Base-by-base conservation (phyloP, 352 stramenopile species). In the Phytophthora macrochlamydospora region DNA sequence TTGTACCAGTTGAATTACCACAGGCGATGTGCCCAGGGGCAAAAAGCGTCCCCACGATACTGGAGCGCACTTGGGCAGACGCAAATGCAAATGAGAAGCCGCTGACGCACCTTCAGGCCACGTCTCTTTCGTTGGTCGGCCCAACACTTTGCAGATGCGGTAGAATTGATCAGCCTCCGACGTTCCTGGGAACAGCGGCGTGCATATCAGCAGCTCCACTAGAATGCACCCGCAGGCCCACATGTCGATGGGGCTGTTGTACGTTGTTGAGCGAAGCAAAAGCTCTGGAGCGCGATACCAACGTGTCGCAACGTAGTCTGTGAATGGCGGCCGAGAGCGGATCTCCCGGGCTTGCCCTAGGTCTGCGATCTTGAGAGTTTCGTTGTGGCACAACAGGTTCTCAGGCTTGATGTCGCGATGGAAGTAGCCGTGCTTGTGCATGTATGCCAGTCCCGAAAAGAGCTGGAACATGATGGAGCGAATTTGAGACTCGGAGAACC, bases 141-240 rank as follows among this genome's bases (percentile, higher is more conserved):
- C 95, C 24, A 98, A 68, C n/a, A 98, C 79, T 38, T 85, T 90
- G 79, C 87, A 97, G 61, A 98, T 98, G 33, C 98, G 97, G 67
- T 94, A 94, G 30, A 99, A 89, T 75, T 99, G 93, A 78, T 99
- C 97, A 18, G 95, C 89, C 69, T 99, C 97, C 18, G 78, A 95
- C 14, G 76, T 88, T 4, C 97, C 84, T n/a, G 85, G 76, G 58
- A 94, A 96, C 7, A 93, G 62, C 28, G 83, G 83, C n/a, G 76
- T 69, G 42, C 85, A 86, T 8, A 91, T 56, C 12, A 78, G 87
- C 24, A 94, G 79, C 69, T 96, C 88, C n/a, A 85, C 87, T 67
- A 92, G 76, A 55, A 92, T 93, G 52, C 85, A 95, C 31, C 86
- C 87, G 31, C 83, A 92, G 8, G 88, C 85, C 87, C 88, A 96